These are phyloP conservation scores for Larix kaempferi DNA, from an alignment of 75 land plant species.

Conservation along the genomic window DNA sequence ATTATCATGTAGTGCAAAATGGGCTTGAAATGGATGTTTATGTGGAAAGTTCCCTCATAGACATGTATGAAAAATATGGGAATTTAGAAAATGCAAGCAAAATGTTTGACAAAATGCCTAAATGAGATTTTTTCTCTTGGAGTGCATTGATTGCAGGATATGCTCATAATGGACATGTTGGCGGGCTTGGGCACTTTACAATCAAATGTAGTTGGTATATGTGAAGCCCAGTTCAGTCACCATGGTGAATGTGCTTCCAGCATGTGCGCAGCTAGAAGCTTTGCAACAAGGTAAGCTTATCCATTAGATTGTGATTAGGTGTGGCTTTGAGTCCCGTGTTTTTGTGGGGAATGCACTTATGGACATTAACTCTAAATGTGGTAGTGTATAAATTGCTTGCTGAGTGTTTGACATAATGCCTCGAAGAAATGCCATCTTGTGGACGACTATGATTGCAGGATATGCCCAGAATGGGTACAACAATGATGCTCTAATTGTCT, in stretches of 20 bases:
- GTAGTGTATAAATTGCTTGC: constrained; percentile 34
- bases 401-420: constrained; percentile 37
- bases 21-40: constrained; percentile 22
- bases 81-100: constrained; percentile 3
- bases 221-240: constrained; percentile 44
- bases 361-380: constrained; percentile 61
- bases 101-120: constrained; percentile 30
- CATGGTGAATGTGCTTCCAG: constrained; percentile 45
- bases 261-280: constrained; percentile 50
- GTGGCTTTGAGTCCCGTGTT: constrained; percentile 17
- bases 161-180: neutral
- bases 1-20: constrained; percentile 11
- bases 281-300: constrained; percentile 39
- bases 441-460: constrained; percentile 60
- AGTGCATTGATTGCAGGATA: constrained; percentile 21
- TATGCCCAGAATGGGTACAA: constrained; percentile 28
- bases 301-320: constrained; percentile 19
- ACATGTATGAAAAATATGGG: constrained; percentile 31
- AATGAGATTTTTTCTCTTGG: constrained; percentile 39
- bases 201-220: constrained; percentile 3
- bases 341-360: constrained; percentile 43
- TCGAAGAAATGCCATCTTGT: constrained; percentile 33
- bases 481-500: constrained; percentile 35
- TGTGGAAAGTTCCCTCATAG: constrained; percentile 26
- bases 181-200: neutral